phyloP scores from a whole-genome alignment of 495 filamentous ascomycete genomes.

The Friedmanniomyces simplex region DNA sequence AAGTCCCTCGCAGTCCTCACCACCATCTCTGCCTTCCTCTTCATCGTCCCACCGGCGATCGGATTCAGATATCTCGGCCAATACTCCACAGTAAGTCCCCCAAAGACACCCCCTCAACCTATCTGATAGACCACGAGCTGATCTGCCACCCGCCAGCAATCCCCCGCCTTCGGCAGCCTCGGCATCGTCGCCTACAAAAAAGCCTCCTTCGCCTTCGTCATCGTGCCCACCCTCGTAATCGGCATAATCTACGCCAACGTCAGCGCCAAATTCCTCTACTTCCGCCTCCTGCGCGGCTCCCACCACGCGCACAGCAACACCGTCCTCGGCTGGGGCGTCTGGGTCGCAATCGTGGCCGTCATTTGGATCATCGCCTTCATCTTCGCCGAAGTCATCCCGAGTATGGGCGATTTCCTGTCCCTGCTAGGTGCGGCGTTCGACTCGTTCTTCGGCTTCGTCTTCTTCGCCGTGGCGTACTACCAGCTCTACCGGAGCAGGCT shows the following conservation, averaged over 20 bases:
- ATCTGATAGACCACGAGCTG: too few relatives aligned
- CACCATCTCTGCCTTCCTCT: constrained; percentile 68
- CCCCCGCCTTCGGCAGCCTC: constrained; percentile 71
- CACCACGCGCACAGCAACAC: constrained; percentile 68
- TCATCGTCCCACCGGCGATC: constrained; percentile 61
- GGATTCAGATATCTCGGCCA: constrained; percentile 72
- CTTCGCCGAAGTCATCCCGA: constrained; percentile 77
- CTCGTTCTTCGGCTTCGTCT: constrained; percentile 59
- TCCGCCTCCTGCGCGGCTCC: constrained; percentile 64
- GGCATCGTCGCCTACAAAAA: constrained; percentile 62
- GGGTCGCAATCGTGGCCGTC: constrained; percentile 57
- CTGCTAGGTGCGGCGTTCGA: constrained; percentile 84
- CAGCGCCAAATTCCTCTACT: constrained; percentile 71
- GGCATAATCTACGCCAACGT: constrained; percentile 80
- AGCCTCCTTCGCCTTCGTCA: constrained; percentile 79
- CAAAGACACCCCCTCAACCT: not conserved
- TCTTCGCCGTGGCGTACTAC: constrained; percentile 54
- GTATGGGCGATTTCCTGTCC: constrained; percentile 71
- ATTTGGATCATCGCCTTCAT: constrained; percentile 74
- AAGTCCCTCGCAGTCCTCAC: constrained; percentile 79
- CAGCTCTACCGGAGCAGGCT: constrained; percentile 49
- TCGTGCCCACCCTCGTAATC: constrained; percentile 77
- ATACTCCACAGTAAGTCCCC: constrained; percentile 48
- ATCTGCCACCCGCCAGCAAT: not conserved
- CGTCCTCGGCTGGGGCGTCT: constrained; percentile 62